Percentiles rank a stretch among this genome's conserved stretches.
phyloP scores from a whole-genome alignment of 75 land plant genomes.

The Isoetes taiwanensis region DNA sequence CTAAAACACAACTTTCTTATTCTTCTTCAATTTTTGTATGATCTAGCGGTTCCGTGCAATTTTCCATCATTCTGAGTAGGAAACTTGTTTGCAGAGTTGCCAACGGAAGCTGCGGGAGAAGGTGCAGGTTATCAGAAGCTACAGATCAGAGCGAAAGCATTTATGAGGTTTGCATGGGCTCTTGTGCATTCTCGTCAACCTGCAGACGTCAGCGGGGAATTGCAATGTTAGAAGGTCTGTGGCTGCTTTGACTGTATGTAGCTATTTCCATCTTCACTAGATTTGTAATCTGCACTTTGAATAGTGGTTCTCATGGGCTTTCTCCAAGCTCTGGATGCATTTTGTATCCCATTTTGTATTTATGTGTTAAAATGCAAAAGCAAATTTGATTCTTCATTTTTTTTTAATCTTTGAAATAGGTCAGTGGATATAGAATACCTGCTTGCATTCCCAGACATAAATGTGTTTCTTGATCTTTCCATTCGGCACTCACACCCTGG shows the following conservation, averaged over 20 bases:
- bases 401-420: no score
- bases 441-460: no score
- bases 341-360: no score
- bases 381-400: no score
- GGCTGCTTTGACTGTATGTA: not conserved
- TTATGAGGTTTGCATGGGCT: conserved; percentile 95
- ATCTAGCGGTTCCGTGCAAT: not conserved
- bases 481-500: no score
- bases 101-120: conserved; percentile 46
- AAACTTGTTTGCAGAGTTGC: conserved; percentile 31
- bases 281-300: not conserved
- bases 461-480: no score
- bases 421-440: no score
- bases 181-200: conserved; percentile 76
- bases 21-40: not conserved
- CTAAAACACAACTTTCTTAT: not conserved
- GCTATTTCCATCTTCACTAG: not conserved
- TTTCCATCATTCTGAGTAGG: not conserved
- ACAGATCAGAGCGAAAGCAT: conserved; percentile 40
- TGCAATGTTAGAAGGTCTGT: conserved; percentile 84
- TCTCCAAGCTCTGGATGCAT: no score
- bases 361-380: no score
- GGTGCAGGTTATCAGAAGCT: conserved; percentile 22
- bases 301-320: not conserved
- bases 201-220: conserved; percentile 84